Evolutionary conservation across 805 yeast genomes (phyloP).

Genomic region (Metschnikowia lochheadii): DNA sequence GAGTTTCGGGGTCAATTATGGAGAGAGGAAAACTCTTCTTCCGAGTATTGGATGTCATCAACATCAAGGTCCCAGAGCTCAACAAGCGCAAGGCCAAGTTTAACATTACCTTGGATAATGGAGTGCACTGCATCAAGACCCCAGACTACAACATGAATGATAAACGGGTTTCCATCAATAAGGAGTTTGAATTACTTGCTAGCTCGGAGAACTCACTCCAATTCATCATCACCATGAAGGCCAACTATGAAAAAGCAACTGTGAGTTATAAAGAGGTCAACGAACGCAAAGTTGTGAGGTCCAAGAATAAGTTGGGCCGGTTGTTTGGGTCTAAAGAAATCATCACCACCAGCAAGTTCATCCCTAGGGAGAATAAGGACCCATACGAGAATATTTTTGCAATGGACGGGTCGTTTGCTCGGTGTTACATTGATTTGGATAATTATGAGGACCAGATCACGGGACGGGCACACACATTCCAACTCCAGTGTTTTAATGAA

Average conservation of each 20-base stretch:
- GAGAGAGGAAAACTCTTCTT: conserved; percentile 57
- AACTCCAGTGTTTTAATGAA: conserved; percentile 69
- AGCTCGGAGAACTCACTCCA: conserved; percentile 48
- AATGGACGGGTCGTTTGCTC: conserved; percentile 83
- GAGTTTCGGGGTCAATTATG: not conserved
- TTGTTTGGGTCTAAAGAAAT: conserved; percentile 46
- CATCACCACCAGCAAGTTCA: conserved; percentile 47
- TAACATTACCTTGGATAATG: conserved; percentile 67
- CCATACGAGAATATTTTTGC: conserved; percentile 66
- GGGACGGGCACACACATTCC: conserved; percentile 49
- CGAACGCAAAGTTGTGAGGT: conserved; percentile 50
- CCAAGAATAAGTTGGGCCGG: conserved; percentile 43
- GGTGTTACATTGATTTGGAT: conserved; percentile 63
- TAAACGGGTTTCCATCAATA: conserved; percentile 43
- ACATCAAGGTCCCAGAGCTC: conserved; percentile 46
- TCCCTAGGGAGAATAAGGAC: conserved; percentile 52
- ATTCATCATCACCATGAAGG: conserved; percentile 68
- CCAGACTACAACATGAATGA: conserved; percentile 41
- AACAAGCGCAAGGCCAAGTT: conserved; percentile 44
- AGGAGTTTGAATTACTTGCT: conserved; percentile 77
- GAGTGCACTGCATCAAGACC: conserved; percentile 73
- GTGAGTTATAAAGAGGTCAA: conserved; percentile 55
- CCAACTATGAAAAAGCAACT: conserved; percentile 49
- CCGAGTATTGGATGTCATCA: conserved; percentile 43
- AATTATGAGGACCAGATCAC: conserved; percentile 53